Evolutionary conservation across 2,329 filamentous ascomycete genomes (phyloP).

Genomic region (Beauveria scarabaeidicola): DNA sequence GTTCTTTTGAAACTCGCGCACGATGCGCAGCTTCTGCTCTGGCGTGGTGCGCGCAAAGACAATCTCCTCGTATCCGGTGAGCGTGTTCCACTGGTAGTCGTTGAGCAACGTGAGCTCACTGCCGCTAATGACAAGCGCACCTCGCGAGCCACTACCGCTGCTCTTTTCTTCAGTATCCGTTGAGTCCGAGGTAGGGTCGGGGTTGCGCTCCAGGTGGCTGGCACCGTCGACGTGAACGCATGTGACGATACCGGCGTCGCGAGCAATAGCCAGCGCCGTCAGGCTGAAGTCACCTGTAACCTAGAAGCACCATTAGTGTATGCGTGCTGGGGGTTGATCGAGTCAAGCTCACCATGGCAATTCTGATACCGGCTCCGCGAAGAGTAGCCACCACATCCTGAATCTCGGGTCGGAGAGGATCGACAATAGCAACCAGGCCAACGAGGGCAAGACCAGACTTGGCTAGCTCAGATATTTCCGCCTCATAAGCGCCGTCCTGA

Average conservation of each 20-base stretch:
- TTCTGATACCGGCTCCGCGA: constrained; percentile 61
- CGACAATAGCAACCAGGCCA: constrained; percentile 69
- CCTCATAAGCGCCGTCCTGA: constrained; percentile 40
- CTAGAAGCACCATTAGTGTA: constrained; percentile 20
- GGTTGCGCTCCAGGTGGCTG: constrained; percentile 38
- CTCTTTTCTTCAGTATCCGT: constrained; percentile 18
- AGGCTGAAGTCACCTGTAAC: constrained; percentile 71
- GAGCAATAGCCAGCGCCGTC: constrained; percentile 64
- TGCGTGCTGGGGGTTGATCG: not conserved
- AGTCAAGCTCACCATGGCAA: constrained; percentile 55
- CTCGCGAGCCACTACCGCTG: constrained; percentile 16
- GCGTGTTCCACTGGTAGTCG: constrained; percentile 58
- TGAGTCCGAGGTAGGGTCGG: constrained; percentile 3
- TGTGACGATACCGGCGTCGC: constrained; percentile 63
- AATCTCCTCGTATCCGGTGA: constrained; percentile 60
- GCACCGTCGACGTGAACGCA: constrained; percentile 44
- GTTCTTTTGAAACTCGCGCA: constrained; percentile 61
- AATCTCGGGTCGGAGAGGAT: constrained; percentile 68
- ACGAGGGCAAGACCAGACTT: constrained; percentile 56
- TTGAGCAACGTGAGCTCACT: constrained; percentile 58
- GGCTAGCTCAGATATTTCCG: constrained; percentile 46
- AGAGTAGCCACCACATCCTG: constrained; percentile 57
- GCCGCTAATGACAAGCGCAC: constrained; percentile 55
- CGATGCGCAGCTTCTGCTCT: constrained; percentile 71
- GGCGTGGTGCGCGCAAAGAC: constrained; percentile 69